These are phyloP conservation scores for Wickerhamiella azyma DNA, from an alignment of 805 yeast species.

Conservation along the genomic window DNA sequence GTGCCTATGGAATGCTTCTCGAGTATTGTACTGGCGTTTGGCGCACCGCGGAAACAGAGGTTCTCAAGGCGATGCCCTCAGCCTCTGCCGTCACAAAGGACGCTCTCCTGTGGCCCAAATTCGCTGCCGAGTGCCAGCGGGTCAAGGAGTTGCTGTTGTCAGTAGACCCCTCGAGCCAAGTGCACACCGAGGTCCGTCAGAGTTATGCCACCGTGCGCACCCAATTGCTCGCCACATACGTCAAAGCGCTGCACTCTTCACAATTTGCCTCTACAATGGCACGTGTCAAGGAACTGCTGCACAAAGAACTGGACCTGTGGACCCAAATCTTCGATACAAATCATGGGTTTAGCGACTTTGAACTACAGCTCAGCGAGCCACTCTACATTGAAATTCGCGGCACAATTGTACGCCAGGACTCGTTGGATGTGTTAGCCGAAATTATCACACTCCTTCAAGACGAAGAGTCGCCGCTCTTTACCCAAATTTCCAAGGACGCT, in stretches of 20 bases:
- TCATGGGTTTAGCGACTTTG: slow-evolving; percentile 39
- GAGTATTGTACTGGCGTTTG: slow-evolving; percentile 36
- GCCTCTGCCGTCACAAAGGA: slow-evolving; percentile 9
- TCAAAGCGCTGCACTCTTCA: slow-evolving; percentile 7
- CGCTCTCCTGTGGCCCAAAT: slow-evolving; percentile 17
- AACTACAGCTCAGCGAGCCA: slow-evolving; percentile 57
- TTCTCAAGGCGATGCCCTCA: slow-evolving; percentile 4
- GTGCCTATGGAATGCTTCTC: slow-evolving; percentile 62
- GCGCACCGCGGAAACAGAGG: slow-evolving; percentile 17
- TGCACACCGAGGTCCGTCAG: slow-evolving; percentile 1
- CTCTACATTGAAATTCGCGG: slow-evolving; percentile 58
- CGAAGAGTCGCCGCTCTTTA: slow-evolving; percentile 40
- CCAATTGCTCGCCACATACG: slow-evolving; percentile 9
- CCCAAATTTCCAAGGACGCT: slow-evolving; percentile 59
- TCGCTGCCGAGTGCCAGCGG: slow-evolving; percentile 12
- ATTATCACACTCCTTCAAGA: slow-evolving; percentile 24
- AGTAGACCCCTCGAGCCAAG: not conserved
- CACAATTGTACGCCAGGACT: slow-evolving; percentile 53
- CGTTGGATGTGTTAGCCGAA: slow-evolving; percentile 59
- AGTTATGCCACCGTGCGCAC: slow-evolving; percentile 2
- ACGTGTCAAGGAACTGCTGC: slow-evolving; percentile 52
- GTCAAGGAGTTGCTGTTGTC: not conserved
- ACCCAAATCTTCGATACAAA: slow-evolving; percentile 35
- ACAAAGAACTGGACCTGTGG: slow-evolving; percentile 38
- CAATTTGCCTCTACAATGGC: slow-evolving; percentile 39